Base-by-base conservation (phyloP, 2,329 filamentous ascomycete species). In the Fusarium metavorans region DNA sequence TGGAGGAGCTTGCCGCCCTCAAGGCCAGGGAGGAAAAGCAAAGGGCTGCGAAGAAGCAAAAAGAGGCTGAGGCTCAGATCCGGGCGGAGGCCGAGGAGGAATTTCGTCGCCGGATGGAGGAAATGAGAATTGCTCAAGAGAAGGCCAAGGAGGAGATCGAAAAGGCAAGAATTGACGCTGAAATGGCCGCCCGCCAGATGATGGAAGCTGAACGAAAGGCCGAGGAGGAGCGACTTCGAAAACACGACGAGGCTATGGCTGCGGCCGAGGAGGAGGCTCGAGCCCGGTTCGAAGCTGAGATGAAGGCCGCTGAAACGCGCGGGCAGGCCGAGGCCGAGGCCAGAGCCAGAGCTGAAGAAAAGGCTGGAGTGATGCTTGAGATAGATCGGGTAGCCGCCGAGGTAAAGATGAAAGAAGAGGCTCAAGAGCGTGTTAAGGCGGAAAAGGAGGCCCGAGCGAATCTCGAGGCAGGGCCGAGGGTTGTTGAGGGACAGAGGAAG, bases 1-100 rank as follows among this genome's bases (percentile, higher is more conserved):
- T 92, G 71, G 87, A 89, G 71, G 88, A 92, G 75, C 82, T 94
- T 18, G 85, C 87, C 14, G 82, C 83, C 11, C 84, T 89, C 50
- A 85, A 89, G 71, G 83, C 81, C 5, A 85, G 85, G 34, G 82
- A 87, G 66, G 85, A 85, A 34, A 83, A 82, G 71, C 84, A 83
- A 69, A 87, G 86, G 62, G 85, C 85, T 13, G 84, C 83, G 11
- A 84, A 86, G 37, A 85, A 82, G 76, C 83, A 85, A 66, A 82
- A 81, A 6, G 85, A 86, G 59, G 71, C 85, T 1, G 86, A 88
- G 70, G 82, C 81, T 13, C 83, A 85, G 72, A 14, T 45, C 20
- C 41, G 41, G 6, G 14, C 23, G 11, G 41, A 45, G 41, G 41
- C 20, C 13, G 20, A 45, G 13, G 41, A 45, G 6, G 20, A 7